Conservation (phyloP, 2,329 filamentous ascomycete species). For the Colletotrichum sp. region DNA sequence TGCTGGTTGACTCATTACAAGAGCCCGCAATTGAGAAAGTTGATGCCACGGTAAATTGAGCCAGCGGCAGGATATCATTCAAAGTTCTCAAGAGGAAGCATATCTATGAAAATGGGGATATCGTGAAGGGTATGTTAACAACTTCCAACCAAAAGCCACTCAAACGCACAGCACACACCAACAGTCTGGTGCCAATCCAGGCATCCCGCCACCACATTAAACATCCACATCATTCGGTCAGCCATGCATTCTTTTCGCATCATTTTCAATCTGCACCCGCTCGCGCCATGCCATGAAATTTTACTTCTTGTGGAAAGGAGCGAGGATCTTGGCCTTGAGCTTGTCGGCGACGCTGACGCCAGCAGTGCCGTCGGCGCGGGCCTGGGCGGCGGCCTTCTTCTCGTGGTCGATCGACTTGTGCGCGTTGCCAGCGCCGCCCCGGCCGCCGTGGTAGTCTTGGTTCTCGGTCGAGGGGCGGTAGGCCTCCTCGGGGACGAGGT, state of each 20-base stretch:
- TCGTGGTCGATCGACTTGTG: conserved; percentile 30
- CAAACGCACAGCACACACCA: not conserved
- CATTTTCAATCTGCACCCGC: not conserved
- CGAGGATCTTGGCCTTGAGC: conserved; percentile 61
- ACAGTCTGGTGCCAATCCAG: not conserved
- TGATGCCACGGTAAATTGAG: not conserved
- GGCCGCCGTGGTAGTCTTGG: conserved; percentile 61
- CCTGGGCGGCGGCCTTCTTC: conserved; percentile 33
- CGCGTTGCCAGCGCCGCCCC: conserved; percentile 65
- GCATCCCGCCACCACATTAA: not conserved
- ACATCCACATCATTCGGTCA: not conserved
- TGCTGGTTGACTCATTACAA: not conserved
- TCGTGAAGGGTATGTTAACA: conserved; percentile 18
- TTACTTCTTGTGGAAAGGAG: conserved; percentile 51
- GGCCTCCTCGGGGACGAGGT: conserved; percentile 58
- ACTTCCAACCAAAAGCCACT: not conserved
- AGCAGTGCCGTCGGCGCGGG: conserved; percentile 25
- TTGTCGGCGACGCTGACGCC: conserved; percentile 58
- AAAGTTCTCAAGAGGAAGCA: not conserved
- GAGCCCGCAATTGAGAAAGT: not conserved
- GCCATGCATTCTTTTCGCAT: not conserved
- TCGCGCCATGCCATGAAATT: not conserved
- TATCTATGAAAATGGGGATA: conserved; percentile 6
- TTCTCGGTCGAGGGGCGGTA: conserved; percentile 52
- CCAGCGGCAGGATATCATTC: not conserved